These are phyloP conservation scores for Cladosporium sp. DNA, from an alignment of 2,329 filamentous ascomycete species.

Conservation along the genomic window DNA sequence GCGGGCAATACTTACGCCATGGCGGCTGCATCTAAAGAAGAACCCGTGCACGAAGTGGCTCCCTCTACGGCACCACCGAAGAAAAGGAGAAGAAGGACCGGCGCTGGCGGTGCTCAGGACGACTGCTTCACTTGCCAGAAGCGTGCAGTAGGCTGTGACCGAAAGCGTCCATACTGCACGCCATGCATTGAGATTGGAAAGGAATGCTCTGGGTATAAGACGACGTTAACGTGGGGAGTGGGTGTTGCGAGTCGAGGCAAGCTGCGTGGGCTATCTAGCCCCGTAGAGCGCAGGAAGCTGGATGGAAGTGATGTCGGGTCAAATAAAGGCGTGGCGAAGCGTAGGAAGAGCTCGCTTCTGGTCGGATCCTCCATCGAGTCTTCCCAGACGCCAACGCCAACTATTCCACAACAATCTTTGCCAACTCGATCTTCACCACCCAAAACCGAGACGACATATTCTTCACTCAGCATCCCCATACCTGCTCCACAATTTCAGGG, in stretches of 20 bases:
- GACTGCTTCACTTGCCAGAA: conserved; percentile 94
- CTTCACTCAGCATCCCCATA: conserved; percentile 14
- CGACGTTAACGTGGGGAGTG: conserved; percentile 92
- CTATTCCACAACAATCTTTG: not conserved
- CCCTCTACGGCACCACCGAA: conserved; percentile 29
- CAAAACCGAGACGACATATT: not conserved
- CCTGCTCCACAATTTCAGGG: conserved; percentile 20
- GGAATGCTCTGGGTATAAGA: conserved; percentile 95
- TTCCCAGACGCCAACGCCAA: not conserved
- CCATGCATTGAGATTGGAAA: conserved; percentile 88
- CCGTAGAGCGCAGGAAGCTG: conserved; percentile 47
- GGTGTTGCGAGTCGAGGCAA: conserved; percentile 94
- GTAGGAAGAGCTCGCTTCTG: conserved; percentile 24
- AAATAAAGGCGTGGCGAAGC: conserved; percentile 12
- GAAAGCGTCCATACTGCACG: conserved; percentile 88
- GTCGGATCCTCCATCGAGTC: not conserved
- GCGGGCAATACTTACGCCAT: not conserved
- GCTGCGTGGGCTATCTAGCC: conserved; percentile 79
- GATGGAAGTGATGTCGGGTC: conserved; percentile 17
- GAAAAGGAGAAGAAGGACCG: conserved; percentile 81
- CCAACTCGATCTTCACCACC: not conserved
- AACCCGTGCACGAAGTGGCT: not conserved
- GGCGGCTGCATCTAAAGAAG: not conserved
- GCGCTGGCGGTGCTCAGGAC: conserved; percentile 81
- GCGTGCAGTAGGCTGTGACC: conserved; percentile 79